Evolutionary conservation across 1,139 yeast genomes (phyloP), one percentile per base, ranked within the genome.

Genomic region (Yamadazyma atlantica): DNA sequence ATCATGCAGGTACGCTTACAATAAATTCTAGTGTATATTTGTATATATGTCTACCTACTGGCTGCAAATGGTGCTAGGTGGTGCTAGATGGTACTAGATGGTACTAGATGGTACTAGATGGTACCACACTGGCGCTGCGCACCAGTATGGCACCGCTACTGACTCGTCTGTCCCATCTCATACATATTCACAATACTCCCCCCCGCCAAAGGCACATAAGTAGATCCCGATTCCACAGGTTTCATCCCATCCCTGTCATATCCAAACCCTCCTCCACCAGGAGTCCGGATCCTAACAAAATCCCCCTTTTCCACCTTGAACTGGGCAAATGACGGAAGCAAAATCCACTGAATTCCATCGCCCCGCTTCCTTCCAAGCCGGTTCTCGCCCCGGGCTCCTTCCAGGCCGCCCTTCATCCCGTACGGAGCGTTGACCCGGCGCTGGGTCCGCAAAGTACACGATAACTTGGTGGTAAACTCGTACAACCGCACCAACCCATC

Each of bases 341-440:
- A 41, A 19, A 48, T 47, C 54, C 62, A 41, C 39, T 43, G 40
- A 39, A 51, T 42, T 12, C 42, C 45, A 45, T 54, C 43, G 49
- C 48, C 36, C 53, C 55, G 36, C 25, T 46, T 48, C 34, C 62
- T 54, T 17, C 70, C 51, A 82, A 86, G 79, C 17, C 73, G 51
- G 48, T 83, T 84, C 40, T 68, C 58, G 8, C 92, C 92, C 33
- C 76, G 60, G 13, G 57, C 57, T 4, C 85, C 90, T 37, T 70
- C 68, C 10, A 57, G 62, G n/a, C 57, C 57, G 19, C 57, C 57
- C 29, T 46, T 43, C 34, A 53, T 44, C 9, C 57, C 57, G 40
- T 42, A 50, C 4, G 57, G 57, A 7, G 48, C 41, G 33, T 45
- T 44, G 10, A 53, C 55, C 36, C 57, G 37, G 32, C 57, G 37